Percentiles rank a stretch among this genome's conserved stretches.
These are phyloP conservation scores for Glebionis coronaria DNA, from an alignment of 129 eudicot genomes.

Conservation along the genomic window DNA sequence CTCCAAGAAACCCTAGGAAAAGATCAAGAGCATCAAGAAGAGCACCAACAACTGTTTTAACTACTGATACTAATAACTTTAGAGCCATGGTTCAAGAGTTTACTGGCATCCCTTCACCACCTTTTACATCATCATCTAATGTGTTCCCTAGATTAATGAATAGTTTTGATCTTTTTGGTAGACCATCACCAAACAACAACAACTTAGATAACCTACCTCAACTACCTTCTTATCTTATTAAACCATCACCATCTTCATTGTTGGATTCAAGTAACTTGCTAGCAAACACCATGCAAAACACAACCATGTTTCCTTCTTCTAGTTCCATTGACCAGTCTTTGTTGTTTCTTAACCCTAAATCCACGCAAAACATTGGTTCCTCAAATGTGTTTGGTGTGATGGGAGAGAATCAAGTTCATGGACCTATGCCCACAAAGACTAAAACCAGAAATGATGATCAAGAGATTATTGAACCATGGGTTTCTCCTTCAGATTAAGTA, in stretches of 20 bases:
- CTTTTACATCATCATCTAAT: conserved; percentile 40
- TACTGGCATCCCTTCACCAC: conserved; percentile 83
- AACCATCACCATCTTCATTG: conserved; percentile 13
- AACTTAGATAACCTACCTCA: conserved; percentile 32
- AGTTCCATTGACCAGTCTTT: conserved; percentile 25
- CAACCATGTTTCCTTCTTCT: conserved; percentile 28
- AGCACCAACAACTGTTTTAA: conserved; percentile 84
- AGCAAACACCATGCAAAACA: conserved; percentile 28
- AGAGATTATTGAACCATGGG: conserved; percentile 31
- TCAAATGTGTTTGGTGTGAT: conserved; percentile 14
- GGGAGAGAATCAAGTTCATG: conserved; percentile 1
- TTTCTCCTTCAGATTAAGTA: conserved; percentile 16
- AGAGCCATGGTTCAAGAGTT: conserved; percentile 96
- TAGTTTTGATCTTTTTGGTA: conserved; percentile 59
- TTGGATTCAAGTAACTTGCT: conserved; percentile 3
- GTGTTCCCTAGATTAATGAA: conserved; percentile 25
- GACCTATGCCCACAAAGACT: conserved; percentile 11
- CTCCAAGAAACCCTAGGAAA: conserved; percentile 66
- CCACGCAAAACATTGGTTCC: conserved; percentile 15
- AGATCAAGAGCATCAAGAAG: conserved; percentile 79
- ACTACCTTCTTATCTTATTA: conserved; percentile 34
- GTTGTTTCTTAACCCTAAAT: conserved; percentile 15
- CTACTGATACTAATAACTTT: conserved; percentile 80
- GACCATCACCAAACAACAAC: conserved; percentile 41
- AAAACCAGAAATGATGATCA: conserved; percentile 1